Base-by-base conservation (phyloP, 495 filamentous ascomycete species). In the Halenospora varia region DNA sequence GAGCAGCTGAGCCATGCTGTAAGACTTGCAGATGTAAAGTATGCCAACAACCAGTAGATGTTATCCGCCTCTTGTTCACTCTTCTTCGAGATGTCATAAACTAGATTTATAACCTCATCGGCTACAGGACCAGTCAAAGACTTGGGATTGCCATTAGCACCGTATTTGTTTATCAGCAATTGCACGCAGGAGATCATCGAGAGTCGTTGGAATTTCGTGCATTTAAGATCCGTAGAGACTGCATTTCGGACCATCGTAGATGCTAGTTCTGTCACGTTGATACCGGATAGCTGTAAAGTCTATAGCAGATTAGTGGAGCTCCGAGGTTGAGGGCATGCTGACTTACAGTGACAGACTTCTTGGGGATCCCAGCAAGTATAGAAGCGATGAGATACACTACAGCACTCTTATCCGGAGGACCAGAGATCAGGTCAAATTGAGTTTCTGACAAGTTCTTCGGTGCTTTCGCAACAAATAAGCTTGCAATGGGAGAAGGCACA, bases 151-250 rank as follows among this genome's bases (percentile, higher is more conserved):
- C 40, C 48, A n/a, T 15, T 19, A n/a, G 56, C 56, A 10, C 25
- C 9, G 35, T 55, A 65, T 42, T 65, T 65, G 35, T 62, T 65
- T 35, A 65, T 52, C 2, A 62, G 24, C 2, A 65, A 39, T 42
- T 65, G 62, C 1, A 62, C n/a, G n/a, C 56, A 49, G 20, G 24
- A 51, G 2, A 62, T 19, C 51, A 65, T 62, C 19, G 54, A 56
- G 18, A 56, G 47, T 1, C 53, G 47, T 2, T 25, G 18, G 22
- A 53, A 42, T 19, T 22, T 19, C 8, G 51, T 41, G 24, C 50
- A 53, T 10, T 48, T 20, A 13, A 17, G 35, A 8, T 61, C 1
- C n/a, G 52, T 15, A 15, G 46, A 53, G 17, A 51, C 59, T 1
- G 56, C 25, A 45, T 59, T 57, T 25, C 40, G 19, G 26, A 62